phyloP scores from a whole-genome alignment of 2,329 filamentous ascomycete genomes.

The Didymella glomerata region DNA sequence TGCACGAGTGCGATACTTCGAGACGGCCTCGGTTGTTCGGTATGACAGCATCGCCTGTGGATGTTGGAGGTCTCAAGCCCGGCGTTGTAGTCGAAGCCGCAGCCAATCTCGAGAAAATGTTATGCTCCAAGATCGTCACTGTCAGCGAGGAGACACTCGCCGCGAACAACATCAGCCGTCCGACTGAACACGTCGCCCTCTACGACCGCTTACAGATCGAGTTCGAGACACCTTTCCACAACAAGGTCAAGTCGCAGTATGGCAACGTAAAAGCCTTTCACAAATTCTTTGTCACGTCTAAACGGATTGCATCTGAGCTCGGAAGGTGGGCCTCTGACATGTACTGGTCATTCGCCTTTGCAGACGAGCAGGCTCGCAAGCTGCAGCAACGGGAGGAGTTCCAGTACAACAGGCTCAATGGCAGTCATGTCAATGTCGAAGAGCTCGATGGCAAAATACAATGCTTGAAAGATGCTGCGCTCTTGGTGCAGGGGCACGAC shows the following conservation, averaged over 20 bases:
- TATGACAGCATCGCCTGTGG: constrained; percentile 96
- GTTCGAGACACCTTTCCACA: constrained; percentile 72
- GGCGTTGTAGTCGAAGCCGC: constrained; percentile 76
- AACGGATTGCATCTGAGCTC: constrained; percentile 69
- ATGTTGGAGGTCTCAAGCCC: constrained; percentile 65
- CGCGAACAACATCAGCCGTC: constrained; percentile 66
- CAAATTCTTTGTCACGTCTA: constrained; percentile 67
- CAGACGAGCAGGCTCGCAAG: constrained; percentile 67
- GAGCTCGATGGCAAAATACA: constrained; percentile 62
- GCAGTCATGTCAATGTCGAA: constrained; percentile 37
- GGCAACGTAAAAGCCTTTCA: constrained; percentile 62
- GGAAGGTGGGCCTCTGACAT: constrained; percentile 87
- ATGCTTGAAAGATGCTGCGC: constrained; percentile 66
- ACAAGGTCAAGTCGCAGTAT: constrained; percentile 62
- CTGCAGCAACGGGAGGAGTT: constrained; percentile 66
- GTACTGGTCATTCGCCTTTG: constrained; percentile 77
- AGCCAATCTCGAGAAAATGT: constrained; percentile 73
- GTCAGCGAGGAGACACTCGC: constrained; percentile 68
- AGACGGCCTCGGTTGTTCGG: constrained; percentile 82
- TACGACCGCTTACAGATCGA: constrained; percentile 63
- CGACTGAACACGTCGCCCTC: constrained; percentile 65
- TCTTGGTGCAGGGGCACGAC: constrained; percentile 62
- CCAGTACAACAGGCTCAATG: constrained; percentile 41
- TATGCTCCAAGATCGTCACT: constrained; percentile 86
- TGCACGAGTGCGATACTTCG: constrained; percentile 55